Base-by-base conservation (phyloP, 306 rosid species). In the Medicago arabica region DNA sequence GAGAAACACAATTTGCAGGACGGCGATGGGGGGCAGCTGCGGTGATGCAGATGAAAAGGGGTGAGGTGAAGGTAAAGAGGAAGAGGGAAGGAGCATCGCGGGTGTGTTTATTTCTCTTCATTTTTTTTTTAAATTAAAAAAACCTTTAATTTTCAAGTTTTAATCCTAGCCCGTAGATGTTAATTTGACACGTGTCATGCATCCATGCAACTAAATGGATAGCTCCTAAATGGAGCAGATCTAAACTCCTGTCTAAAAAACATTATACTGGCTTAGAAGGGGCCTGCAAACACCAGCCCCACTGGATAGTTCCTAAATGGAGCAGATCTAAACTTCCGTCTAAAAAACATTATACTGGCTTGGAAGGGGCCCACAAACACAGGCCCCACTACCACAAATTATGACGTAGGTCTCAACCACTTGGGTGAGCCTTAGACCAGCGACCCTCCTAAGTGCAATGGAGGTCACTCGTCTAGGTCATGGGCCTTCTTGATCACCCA, bases 271-370 rank as follows among this genome's bases (percentile, higher is more conserved):
- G 51, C 8, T 46, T 55, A 15, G 21, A 55, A 9, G 31, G 61
- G 31, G 62, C 89, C 65, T 90, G 83, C 91, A 78, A 58, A 87
- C 89, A 85, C 91, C 83, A 72, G 90, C 86, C 87, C 84, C 89
- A 7, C 79, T 9, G 10, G n/a, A n/a, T 28, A 28, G 31, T 28
- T 28, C 31, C 31, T 28, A 28, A 28, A 28, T 28, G 31, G 31
- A 28, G 31, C 4, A 28, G 31, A 28, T 28, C 4, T 28, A 3
- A 28, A 28, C 31, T 28, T 4, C 38, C 38, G 64, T 58, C 34
- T 58, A 58, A 58, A 58, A 58, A 58, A 11, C 2, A 12, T 46
- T 46, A 13, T 13, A 5, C 15, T 46, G 16, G 51, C 16, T 46
- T 55, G 31, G 19, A 55, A 8, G 31, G 61, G 31, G 62, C 89